Percentiles rank a stretch among this genome's conserved stretches.
Evolutionary conservation across 108 stramenopile genomes (phyloP).

Genomic region (Parietichytrium sp.): DNA sequence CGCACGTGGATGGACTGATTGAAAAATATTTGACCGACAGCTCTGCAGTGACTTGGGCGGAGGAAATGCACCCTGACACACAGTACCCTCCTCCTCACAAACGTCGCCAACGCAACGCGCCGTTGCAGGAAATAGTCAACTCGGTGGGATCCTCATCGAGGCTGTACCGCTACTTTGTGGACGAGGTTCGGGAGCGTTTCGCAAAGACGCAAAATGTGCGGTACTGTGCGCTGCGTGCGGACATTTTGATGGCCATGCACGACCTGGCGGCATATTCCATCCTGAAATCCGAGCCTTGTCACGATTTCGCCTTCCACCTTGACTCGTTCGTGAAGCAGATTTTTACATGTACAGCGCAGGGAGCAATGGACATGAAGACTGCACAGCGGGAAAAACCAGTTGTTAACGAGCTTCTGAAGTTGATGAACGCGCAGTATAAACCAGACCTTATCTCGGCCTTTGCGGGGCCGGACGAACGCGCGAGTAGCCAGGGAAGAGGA

Average conservation of each 20-base stretch:
- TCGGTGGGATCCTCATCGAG: not conserved
- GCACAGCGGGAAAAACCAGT: not conserved
- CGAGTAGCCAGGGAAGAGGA: too few species aligned
- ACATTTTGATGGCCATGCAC: conserved; percentile 19
- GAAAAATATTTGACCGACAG: not conserved
- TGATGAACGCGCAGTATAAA: not conserved
- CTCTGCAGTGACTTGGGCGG: conserved; percentile 16
- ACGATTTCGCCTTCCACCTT: conserved; percentile 31
- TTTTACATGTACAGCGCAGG: not conserved
- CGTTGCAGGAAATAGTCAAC: conserved; percentile 1
- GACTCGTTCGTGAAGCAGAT: conserved; percentile 17
- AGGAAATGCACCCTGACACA: conserved; percentile 7
- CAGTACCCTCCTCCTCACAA: conserved; percentile 14
- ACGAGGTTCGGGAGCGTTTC: not conserved
- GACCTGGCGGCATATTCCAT: not conserved
- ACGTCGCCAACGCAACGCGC: not conserved
- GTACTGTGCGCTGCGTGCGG: conserved; percentile 11
- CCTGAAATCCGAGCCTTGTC: conserved; percentile 13
- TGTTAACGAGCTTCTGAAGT: conserved; percentile 6
- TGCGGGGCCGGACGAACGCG: not conserved
- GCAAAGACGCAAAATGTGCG: not conserved
- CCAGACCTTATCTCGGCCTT: conserved; percentile 5
- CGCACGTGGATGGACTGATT: conserved; percentile 5
- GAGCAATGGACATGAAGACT: not conserved
- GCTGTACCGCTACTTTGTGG: conserved; percentile 2